Percentiles rank a stretch among this genome's conserved stretches.
Evolutionary conservation across 2,329 filamentous ascomycete species (phyloP).

Genomic region (Alternaria ventricosa): DNA sequence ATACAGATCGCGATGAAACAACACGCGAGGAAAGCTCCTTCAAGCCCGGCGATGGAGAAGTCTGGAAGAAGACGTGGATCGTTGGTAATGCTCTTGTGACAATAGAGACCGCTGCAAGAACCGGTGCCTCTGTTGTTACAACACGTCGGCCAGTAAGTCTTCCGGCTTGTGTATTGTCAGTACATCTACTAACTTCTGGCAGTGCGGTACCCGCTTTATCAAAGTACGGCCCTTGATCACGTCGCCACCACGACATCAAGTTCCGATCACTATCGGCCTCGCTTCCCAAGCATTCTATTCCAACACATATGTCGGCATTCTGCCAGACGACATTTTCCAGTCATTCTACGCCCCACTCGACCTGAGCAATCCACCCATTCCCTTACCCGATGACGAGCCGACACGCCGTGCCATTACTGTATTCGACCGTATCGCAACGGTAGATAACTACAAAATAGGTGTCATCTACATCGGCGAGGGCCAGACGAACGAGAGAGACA

Average conservation of each 20-base stretch:
- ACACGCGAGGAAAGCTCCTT: conserved; percentile 70
- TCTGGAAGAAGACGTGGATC: conserved; percentile 72
- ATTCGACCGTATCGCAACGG: conserved; percentile 86
- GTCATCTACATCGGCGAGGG: conserved; percentile 91
- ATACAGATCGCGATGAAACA: conserved; percentile 83
- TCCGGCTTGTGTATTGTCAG: conserved; percentile 47
- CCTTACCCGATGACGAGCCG: conserved; percentile 74
- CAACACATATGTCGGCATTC: conserved; percentile 64
- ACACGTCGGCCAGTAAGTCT: conserved; percentile 75
- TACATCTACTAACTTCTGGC: conserved; percentile 13
- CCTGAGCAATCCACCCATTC: conserved; percentile 67
- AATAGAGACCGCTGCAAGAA: conserved; percentile 71
- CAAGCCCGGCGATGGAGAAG: conserved; percentile 68
- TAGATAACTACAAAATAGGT: conserved; percentile 95
- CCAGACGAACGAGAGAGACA: conserved; percentile 82
- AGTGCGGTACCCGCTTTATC: conserved; percentile 53
- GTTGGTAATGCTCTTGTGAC: conserved; percentile 77
- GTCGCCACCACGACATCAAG: conserved; percentile 50
- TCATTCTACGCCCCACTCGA: conserved; percentile 67
- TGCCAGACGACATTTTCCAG: conserved; percentile 77
- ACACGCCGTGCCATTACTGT: conserved; percentile 75
- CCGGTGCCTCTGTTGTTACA: conserved; percentile 73
- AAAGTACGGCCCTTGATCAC: conserved; percentile 47
- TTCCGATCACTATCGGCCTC: conserved; percentile 48
- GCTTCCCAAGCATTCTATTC: conserved; percentile 53